These are phyloP conservation scores for Tulasnella sp. DNA, from an alignment of 768 basidiomycete genomes.

Conservation along the genomic window DNA sequence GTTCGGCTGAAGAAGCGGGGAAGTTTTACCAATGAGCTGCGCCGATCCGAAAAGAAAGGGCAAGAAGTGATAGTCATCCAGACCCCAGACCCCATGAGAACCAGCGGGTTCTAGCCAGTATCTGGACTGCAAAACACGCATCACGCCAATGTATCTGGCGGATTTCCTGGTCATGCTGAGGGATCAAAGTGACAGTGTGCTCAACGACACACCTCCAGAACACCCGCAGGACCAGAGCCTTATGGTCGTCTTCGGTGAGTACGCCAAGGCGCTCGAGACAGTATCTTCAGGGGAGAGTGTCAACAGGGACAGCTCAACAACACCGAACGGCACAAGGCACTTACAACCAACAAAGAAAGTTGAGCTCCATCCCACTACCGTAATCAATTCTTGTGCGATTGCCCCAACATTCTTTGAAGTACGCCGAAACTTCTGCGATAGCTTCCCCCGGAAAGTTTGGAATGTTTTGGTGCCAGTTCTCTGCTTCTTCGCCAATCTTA, in stretches of 20 bases:
- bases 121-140: slow-evolving; percentile 85
- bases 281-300: slow-evolving; percentile 53
- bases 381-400: slow-evolving; percentile 92
- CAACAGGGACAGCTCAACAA: neutral
- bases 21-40: slow-evolving; percentile 62
- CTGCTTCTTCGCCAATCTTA: slow-evolving; percentile 64
- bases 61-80: slow-evolving; percentile 96
- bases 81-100: slow-evolving; percentile 98
- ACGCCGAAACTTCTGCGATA: slow-evolving; percentile 70
- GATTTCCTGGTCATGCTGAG: neutral
- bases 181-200: neutral
- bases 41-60: slow-evolving; percentile 88
- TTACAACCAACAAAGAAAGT: slow-evolving; percentile 96
- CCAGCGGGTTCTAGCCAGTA: slow-evolving; percentile 99
- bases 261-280: slow-evolving; percentile 77
- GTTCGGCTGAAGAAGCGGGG: neutral
- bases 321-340: slow-evolving; percentile 42
- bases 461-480: slow-evolving; percentile 59
- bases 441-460: slow-evolving; percentile 62
- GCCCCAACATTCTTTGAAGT: slow-evolving; percentile 90
- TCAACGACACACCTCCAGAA: slow-evolving; percentile 73
- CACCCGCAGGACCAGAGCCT: slow-evolving; percentile 74
- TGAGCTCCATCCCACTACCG: slow-evolving; percentile 99
- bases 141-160: slow-evolving; percentile 68
- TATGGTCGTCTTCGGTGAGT: slow-evolving; percentile 64